These are phyloP conservation scores for Malassezia globosa DNA, from an alignment of 1,284 basidiomycete genomes.

Conservation along the genomic window DNA sequence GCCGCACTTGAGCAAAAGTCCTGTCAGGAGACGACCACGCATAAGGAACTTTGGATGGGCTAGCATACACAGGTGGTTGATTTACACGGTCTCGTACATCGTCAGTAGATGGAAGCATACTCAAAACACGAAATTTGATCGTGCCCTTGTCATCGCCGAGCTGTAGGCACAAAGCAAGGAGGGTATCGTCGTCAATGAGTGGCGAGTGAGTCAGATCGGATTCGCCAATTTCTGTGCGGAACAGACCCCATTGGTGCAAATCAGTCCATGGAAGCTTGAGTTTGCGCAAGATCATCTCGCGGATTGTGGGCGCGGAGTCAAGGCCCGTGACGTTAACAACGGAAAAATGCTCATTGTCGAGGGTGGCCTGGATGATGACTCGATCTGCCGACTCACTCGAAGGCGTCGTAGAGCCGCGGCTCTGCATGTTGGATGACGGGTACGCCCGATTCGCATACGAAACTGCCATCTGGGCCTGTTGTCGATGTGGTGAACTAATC, in stretches of 20 bases:
- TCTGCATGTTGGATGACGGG: slow-evolving; percentile 9
- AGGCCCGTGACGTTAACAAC: slow-evolving; percentile 44
- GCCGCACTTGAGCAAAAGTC: no score
- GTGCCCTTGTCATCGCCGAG: slow-evolving; percentile 43
- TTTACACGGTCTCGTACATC: no score
- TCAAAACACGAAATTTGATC: slow-evolving; percentile 43
- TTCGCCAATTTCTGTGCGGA: slow-evolving; percentile 43
- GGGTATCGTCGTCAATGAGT: slow-evolving; percentile 38
- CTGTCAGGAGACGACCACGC: no score
- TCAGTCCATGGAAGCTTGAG: slow-evolving; percentile 6
- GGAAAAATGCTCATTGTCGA: slow-evolving; percentile 45
- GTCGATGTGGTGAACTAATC: background rate
- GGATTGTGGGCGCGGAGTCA: slow-evolving; percentile 37
- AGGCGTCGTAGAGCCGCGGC: slow-evolving; percentile 1
- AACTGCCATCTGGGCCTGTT: background rate
- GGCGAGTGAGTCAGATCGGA: slow-evolving; percentile 27
- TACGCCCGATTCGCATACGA: background rate
- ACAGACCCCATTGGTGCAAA: slow-evolving; percentile 16
- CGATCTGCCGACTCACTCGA: slow-evolving; percentile 11
- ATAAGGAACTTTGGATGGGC: no score
- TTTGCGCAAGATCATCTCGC: slow-evolving; percentile 33
- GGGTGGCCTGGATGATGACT: slow-evolving; percentile 43
- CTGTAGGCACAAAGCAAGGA: slow-evolving; percentile 41
- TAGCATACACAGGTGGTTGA: no score
- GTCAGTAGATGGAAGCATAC: no score